Evolutionary conservation across 2,329 filamentous ascomycete species (phyloP).

Genomic region (Neurospora crassa): DNA sequence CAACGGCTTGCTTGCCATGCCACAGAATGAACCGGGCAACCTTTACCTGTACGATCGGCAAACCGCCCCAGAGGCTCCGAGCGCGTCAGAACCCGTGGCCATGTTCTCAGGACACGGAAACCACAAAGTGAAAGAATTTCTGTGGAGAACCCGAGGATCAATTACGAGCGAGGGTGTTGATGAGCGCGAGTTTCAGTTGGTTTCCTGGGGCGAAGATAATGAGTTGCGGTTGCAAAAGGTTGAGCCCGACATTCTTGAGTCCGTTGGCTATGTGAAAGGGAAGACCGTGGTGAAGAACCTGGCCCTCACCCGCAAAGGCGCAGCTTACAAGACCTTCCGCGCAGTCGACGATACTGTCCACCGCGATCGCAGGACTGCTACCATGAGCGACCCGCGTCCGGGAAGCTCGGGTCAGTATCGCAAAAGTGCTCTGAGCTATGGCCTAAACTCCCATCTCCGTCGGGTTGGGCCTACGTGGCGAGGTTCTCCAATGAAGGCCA

Average conservation of each 20-base stretch:
- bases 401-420: conserved; percentile 33
- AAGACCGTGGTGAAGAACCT: conserved; percentile 53
- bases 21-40: conserved; percentile 76
- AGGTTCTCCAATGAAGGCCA: conserved; percentile 50
- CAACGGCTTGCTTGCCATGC: conserved; percentile 78
- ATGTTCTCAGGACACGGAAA: conserved; percentile 53
- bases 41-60: conserved; percentile 74
- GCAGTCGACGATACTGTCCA: conserved; percentile 53
- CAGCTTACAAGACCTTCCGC: conserved; percentile 76
- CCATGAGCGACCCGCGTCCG: conserved; percentile 51
- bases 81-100: conserved; percentile 38
- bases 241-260: conserved; percentile 51
- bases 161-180: conserved; percentile 61
- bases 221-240: conserved; percentile 71
- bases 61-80: conserved; percentile 33
- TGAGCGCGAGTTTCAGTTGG: conserved; percentile 80
- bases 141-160: conserved; percentile 73
- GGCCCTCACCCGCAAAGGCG: conserved; percentile 71
- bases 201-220: conserved; percentile 86
- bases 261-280: conserved; percentile 66
- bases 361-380: conserved; percentile 48
- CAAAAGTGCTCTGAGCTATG: conserved; percentile 27
- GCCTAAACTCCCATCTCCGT: conserved; percentile 29
- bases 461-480: conserved; percentile 37
- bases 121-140: conserved; percentile 76